These are phyloP conservation scores for Coemansia sp. DNA, from an alignment of 192 early-diverging fungal species.

Conservation along the genomic window DNA sequence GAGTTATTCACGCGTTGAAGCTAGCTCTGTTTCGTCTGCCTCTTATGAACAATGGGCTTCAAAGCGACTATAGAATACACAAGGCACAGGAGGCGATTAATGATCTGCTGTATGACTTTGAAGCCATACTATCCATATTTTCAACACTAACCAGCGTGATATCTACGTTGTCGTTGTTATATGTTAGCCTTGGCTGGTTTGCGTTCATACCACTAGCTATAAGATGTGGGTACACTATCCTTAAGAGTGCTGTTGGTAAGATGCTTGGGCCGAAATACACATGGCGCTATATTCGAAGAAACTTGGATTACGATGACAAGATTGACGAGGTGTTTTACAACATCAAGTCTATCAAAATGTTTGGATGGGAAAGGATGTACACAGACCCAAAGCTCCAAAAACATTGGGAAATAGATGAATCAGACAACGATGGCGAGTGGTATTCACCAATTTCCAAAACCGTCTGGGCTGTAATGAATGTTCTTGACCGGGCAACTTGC, in stretches of 20 bases:
- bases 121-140: background rate
- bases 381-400: slow-evolving; percentile 21
- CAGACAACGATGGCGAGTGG: slow-evolving; percentile 15
- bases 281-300: background rate
- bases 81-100: background rate
- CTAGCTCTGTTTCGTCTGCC: slow-evolving; percentile 33
- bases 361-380: slow-evolving; percentile 48
- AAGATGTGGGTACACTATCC: background rate
- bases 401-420: background rate
- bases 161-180: slow-evolving; percentile 6
- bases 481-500: background rate
- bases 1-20: slow-evolving; percentile 20
- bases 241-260: slow-evolving; percentile 2
- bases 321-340: slow-evolving; percentile 20
- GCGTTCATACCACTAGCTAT: slow-evolving; percentile 18
- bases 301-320: background rate
- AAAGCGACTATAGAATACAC: slow-evolving; percentile 5
- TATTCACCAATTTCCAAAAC: slow-evolving; percentile 22
- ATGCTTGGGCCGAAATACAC: slow-evolving; percentile 7
- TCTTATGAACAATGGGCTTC: slow-evolving; percentile 10
- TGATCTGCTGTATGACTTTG: background rate
- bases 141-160: slow-evolving; percentile 3
- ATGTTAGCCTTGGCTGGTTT: slow-evolving; percentile 23
- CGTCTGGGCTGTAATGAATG: slow-evolving; percentile 13
- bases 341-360: slow-evolving; percentile 40